Evolutionary conservation across 345 rosid genomes (phyloP).

Genomic region (Litchi chinensis): DNA sequence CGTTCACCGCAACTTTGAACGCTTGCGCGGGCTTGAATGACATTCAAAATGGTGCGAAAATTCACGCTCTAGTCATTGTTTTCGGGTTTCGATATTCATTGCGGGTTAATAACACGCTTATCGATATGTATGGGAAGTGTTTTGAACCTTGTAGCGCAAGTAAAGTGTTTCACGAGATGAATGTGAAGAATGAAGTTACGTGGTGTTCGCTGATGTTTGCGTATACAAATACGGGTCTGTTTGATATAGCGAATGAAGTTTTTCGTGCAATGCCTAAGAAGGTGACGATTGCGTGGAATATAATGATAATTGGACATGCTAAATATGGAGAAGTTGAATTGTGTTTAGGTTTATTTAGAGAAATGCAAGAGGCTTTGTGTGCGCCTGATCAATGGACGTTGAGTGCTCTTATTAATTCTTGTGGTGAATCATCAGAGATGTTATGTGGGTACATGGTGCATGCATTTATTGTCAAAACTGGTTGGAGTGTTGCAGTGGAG

Average conservation of each 20-base stretch:
- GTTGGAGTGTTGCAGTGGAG: conserved; percentile 72
- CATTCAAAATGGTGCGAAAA: conserved; percentile 44
- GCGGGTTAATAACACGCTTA: conserved; percentile 65
- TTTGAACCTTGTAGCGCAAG: conserved; percentile 44
- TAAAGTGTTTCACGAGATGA: conserved; percentile 58
- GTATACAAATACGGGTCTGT: conserved; percentile 44
- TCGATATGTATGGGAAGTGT: conserved; percentile 87
- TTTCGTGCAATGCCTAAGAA: conserved; percentile 56
- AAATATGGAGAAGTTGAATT: conserved; percentile 47
- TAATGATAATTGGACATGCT: conserved; percentile 64
- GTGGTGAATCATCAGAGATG: conserved; percentile 44
- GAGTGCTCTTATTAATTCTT: conserved; percentile 67
- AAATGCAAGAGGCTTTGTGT: conserved; percentile 44
- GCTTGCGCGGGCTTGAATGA: conserved; percentile 51
- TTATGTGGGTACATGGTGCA: conserved; percentile 55
- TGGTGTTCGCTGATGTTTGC: conserved; percentile 89
- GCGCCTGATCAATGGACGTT: conserved; percentile 76
- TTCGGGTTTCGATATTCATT: conserved; percentile 44
- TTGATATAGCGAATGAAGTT: conserved; percentile 39
- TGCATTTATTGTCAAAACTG: conserved; percentile 57
- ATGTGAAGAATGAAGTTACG: conserved; percentile 60
- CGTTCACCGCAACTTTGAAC: conserved; percentile 61
- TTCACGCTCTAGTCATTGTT: conserved; percentile 50
- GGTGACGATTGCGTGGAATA: conserved; percentile 73
- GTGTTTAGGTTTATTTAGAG: conserved; percentile 52